Conservation (phyloP, 164 flowering plant genomes). For the Berberis vulgaris region DNA sequence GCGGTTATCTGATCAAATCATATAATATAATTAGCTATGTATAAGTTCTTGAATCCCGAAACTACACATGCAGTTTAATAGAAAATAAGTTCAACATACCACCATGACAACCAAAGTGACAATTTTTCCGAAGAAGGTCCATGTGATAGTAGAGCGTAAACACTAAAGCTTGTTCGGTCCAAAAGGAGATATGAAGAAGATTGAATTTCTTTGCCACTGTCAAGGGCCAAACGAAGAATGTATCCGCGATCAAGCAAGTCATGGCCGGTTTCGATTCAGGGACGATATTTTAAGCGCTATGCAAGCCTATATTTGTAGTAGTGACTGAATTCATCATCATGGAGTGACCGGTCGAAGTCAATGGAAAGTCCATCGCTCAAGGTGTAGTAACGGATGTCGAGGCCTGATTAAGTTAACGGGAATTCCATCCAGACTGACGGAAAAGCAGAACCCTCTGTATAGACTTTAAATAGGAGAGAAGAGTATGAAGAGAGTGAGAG, state of each 20-base stretch:
- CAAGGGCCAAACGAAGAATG: conserved; percentile 75
- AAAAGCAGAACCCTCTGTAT: too few species aligned
- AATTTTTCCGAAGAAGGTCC: conserved; percentile 43
- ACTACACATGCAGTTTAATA: neutral
- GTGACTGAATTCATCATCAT: conserved; percentile 68
- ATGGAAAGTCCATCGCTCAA: conserved; percentile 71
- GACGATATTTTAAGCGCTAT: conserved; percentile 25
- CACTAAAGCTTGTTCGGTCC: conserved; percentile 85
- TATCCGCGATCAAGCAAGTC: conserved; percentile 60
- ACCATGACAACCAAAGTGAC: conserved; percentile 64
- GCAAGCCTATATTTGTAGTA: too few species aligned
- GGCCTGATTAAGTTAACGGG: conserved; percentile 19
- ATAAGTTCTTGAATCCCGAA: too few species aligned
- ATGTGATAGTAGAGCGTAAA: conserved; percentile 59
- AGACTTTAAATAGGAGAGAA: too few species aligned
- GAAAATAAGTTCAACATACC: conserved; percentile 5
- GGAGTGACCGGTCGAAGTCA: conserved; percentile 56
- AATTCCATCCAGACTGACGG: too few species aligned
- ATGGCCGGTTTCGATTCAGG: conserved; percentile 17
- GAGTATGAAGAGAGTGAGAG: too few species aligned
- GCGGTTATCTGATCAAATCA: conserved; percentile 28
- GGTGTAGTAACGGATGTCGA: conserved; percentile 56
- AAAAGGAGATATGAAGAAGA: conserved; percentile 52
- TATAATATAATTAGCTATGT: too few species aligned
- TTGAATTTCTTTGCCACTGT: conserved; percentile 49